These are phyloP conservation scores for Lipomyces starkeyi DNA, from an alignment of 805 yeast genomes.

Conservation along the genomic window DNA sequence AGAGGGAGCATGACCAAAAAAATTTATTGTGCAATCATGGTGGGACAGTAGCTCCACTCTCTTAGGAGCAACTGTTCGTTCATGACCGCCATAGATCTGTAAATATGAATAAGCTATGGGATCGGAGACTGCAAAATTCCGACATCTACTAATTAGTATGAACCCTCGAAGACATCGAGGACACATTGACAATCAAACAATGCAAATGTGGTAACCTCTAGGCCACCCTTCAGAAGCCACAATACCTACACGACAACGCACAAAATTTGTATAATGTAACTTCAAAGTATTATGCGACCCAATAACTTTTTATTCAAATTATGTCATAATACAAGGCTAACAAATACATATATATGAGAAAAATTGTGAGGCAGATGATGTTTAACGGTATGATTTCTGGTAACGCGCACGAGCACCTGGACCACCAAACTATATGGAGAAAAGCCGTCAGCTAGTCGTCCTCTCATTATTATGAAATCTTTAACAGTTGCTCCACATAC, in stretches of 20 bases:
- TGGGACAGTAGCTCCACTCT: too few relatives aligned
- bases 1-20: too few relatives aligned
- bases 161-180: too few relatives aligned
- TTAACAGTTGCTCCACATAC: constrained; percentile 11
- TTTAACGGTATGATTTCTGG: constrained; percentile 99
- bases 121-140: not conserved
- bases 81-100: not conserved
- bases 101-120: not conserved
- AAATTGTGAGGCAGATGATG: constrained; percentile 9
- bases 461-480: not conserved
- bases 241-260: not conserved
- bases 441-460: not conserved
- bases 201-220: too few relatives aligned
- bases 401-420: constrained; percentile 99
- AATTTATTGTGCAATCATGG: not conserved
- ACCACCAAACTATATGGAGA: constrained; percentile 81
- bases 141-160: not conserved
- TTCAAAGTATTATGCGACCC: constrained; percentile 3
- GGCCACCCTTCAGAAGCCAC: not conserved
- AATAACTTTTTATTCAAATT: constrained; percentile 18
- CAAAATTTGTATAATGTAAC: not conserved
- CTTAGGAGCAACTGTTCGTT: not conserved
- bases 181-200: too few relatives aligned
- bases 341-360: constrained; percentile 10
- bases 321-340: constrained; percentile 20